A percentile compares a stretch with the other conserved stretches of the same genome.
These are phyloP conservation scores for Fusarium bulbicola DNA, from an alignment of 2,329 filamentous ascomycete genomes.

Conservation along the genomic window DNA sequence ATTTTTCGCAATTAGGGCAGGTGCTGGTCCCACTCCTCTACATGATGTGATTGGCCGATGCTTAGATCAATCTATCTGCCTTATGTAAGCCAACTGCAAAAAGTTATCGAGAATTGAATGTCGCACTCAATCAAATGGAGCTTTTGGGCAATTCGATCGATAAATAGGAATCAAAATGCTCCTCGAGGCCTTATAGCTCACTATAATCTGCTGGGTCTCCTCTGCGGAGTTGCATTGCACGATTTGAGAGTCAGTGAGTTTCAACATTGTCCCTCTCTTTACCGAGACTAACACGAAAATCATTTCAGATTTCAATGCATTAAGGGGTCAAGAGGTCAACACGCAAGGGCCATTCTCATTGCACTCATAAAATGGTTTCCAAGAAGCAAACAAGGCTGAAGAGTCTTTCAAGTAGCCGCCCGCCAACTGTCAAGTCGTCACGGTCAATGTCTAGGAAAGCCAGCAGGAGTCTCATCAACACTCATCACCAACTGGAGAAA, in stretches of 20 bases:
- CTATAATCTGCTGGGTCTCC: too few relatives aligned
- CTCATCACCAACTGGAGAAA: constrained; percentile 72
- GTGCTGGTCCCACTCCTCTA: not conserved
- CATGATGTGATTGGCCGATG: not conserved
- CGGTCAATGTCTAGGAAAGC: constrained; percentile 71
- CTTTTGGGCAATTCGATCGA: not conserved
- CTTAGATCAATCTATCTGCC: accelerated
- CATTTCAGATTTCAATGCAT: constrained; percentile 7
- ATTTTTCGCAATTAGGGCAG: constrained; percentile 33
- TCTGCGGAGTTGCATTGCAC: not conserved
- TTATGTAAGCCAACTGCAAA: not conserved
- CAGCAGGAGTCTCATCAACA: constrained; percentile 71
- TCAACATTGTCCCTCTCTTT: not conserved
- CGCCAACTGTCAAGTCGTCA: constrained; percentile 61
- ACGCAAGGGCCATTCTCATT: not conserved
- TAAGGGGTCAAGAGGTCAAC: constrained; percentile 1
- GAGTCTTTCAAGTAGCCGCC: constrained; percentile 61
- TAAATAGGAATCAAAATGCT: not conserved
- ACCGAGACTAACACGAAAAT: constrained; percentile 25
- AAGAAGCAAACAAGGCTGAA: constrained; percentile 57
- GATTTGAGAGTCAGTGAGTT: constrained; percentile 1
- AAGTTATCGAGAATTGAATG: not conserved
- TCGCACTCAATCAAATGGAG: not conserved
- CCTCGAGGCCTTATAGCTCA: not conserved
- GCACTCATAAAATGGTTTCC: constrained; percentile 51